These are phyloP conservation scores for Incumbomyces delicatus DNA, from an alignment of 2,329 filamentous ascomycete genomes.

Conservation along the genomic window DNA sequence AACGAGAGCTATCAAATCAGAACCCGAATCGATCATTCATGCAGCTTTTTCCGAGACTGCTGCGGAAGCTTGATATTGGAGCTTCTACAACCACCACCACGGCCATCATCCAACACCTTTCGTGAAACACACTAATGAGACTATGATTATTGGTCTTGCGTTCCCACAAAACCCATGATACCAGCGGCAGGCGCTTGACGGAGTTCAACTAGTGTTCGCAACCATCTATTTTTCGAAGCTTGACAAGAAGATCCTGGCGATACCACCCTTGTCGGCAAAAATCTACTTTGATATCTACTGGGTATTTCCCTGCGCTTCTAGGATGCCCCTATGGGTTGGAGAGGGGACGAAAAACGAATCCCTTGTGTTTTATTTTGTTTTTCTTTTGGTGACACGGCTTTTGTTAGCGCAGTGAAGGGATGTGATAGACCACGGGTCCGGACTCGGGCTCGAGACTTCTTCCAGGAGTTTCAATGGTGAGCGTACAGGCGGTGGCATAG, in stretches of 20 bases:
- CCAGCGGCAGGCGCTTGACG: conserved; percentile 8
- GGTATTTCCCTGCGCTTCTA: neutral
- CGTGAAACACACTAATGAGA: conserved; percentile 1
- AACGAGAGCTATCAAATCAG: neutral
- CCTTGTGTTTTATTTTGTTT: no score
- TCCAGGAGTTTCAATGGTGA: no score
- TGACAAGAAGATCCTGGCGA: conserved; percentile 2
- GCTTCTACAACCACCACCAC: neutral
- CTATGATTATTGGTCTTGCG: neutral
- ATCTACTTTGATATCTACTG: neutral
- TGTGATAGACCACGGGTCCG: neutral
- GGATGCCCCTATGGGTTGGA: neutral
- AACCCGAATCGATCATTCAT: conserved; percentile 1
- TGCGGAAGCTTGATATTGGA: neutral
- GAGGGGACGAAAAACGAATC: no score
- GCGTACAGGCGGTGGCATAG: neutral
- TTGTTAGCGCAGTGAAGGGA: neutral
- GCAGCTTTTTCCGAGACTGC: neutral
- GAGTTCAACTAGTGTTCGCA: conserved; percentile 1
- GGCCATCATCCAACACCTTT: neutral
- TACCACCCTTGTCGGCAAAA: neutral
- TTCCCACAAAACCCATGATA: conserved; percentile 5
- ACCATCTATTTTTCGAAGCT: neutral
- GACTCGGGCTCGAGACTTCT: no score
- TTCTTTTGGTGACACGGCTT: neutral